Base-by-base conservation (phyloP, 2,329 filamentous ascomycete species). In the Cercospora sojina region DNA sequence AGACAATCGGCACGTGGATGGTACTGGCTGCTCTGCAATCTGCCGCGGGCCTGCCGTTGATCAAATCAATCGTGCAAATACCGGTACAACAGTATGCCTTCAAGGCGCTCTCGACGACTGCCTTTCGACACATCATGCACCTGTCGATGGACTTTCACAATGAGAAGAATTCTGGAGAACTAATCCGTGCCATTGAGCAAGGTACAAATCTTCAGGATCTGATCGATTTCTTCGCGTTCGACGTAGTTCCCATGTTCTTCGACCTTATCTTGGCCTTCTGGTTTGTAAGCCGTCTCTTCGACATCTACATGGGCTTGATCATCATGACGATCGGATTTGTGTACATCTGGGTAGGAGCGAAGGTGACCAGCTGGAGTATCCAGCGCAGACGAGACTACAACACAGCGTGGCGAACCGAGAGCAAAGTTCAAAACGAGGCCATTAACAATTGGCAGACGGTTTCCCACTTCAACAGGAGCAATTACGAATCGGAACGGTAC, bases 61-160 rank as follows among this genome's bases (percentile, higher is more conserved):
- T 88, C 57, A 81, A 83, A 64, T 78, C 79, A 38, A 81, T 84
- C 67, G 80, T 87, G 13, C 86, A 84, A 77, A 77, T 84, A 27
- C 83, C 85, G 2, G 77, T 90, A 27, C 82, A 85, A 49, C 85
- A 88, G 65, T 85, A 84, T 67, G 83, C 85, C 0, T 87, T 88
- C 69, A 81, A 83, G 57, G 81, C 83, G 18, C 82, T 91, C 56
- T 85, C 83, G 10, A 84, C 84, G 1, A 83, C 86, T 2, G 85
- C 88, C 0, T 91, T 90, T 74, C 82, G 84, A 64, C 88, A 91
- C 65, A 83, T 91, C 35, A 87, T 92, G 83, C 82, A 80, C n/a
- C 80, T 91, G 0, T 89, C 87, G 0, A 89, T 89, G 79, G 88
- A 91, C 67, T 91, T 91, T 63, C 89, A 92, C 73, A 86, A 87